Evolutionary conservation across 2,329 filamentous ascomycete species (phyloP), one percentile per base, ranked within the genome.

Genomic region (Ophidiomyces ophidiicola): DNA sequence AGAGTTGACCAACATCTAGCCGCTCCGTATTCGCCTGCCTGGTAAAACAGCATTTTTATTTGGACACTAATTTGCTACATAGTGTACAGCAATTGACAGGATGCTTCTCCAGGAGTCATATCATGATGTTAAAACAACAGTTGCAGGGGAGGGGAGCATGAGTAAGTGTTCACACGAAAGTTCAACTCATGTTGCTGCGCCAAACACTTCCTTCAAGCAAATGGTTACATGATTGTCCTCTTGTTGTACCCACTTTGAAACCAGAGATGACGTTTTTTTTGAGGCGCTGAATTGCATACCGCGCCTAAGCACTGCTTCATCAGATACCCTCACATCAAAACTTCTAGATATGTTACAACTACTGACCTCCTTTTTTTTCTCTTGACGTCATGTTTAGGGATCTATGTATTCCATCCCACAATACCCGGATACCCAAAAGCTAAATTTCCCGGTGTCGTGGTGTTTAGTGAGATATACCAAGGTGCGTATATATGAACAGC

Each of bases 391-490:
- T n/a, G 26, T 31, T 32, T 57, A 93, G 85, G 86, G 49, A 81
- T 94, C 55, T 93, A 87, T 62, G 57, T 92, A 56, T 94, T 87
- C 62, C 84, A 94, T 56, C 87, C 87, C 5, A 76, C 74, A 10
- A 80, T 94, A 48, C 74, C 84, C 1, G 80, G 81, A 44, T 93
- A 93, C 56, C 85, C 87, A 19, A 78, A 90, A 49, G 87, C 87
- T 61, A 86, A 76, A 54, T 94, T 93, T 53, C 86, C 86, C 0
- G 86, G 82, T 14, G 82, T 94, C 4, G 80, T 83, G 10, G 70
- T 94, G 41, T 94, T 93, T 58, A 87, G 80, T 51, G 87, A 94
- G 64, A 94, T 94, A 53, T 94, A 94, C 56, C 87, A 94, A 77
- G 86, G 85, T 86, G 60, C 42, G 54, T 44, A 24, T 34, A 25